Conservation (phyloP, 768 basidiomycete species). For the Goffeauzyma gilvescens region DNA sequence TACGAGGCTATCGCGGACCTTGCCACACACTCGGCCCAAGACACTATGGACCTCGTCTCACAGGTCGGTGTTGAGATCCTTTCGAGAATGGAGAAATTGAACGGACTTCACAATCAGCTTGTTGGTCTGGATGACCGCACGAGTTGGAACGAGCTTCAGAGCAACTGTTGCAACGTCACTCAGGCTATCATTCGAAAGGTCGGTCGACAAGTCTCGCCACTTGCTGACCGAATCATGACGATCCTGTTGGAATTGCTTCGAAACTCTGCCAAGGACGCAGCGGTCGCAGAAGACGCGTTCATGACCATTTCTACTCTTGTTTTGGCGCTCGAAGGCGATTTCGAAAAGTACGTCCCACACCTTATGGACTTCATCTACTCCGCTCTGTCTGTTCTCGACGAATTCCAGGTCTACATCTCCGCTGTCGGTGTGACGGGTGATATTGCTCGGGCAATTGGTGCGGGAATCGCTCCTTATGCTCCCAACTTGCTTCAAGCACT, state of each 20-base stretch:
- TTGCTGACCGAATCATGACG: conserved; percentile 91
- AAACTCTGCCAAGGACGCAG: conserved; percentile 76
- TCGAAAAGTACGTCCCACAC: conserved; percentile 62
- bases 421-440: conserved; percentile 92
- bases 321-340: conserved; percentile 36
- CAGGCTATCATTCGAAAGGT: conserved; percentile 75
- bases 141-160: conserved; percentile 96
- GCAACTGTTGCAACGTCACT: conserved; percentile 78
- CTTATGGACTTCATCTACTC: conserved; percentile 73
- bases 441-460: conserved; percentile 80
- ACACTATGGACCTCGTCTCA: conserved; percentile 61
- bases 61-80: conserved; percentile 64
- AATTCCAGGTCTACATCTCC: conserved; percentile 85
- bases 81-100: conserved; percentile 71
- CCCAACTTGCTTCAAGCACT: conserved; percentile 78
- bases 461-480: conserved; percentile 63
- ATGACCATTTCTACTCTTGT: conserved; percentile 76
- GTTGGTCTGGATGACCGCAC: conserved; percentile 87
- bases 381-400: conserved; percentile 80
- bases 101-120: conserved; percentile 75
- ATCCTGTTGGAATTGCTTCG: conserved; percentile 65
- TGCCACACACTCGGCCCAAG: conserved; percentile 57
- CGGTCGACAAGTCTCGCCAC: conserved; percentile 57
- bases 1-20: conserved; percentile 89
- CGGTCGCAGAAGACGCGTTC: conserved; percentile 90